Percentiles rank a stretch among this genome's conserved stretches.
These are phyloP conservation scores for Heritiera littoralis DNA, from an alignment of 345 rosid species.

Conservation along the genomic window DNA sequence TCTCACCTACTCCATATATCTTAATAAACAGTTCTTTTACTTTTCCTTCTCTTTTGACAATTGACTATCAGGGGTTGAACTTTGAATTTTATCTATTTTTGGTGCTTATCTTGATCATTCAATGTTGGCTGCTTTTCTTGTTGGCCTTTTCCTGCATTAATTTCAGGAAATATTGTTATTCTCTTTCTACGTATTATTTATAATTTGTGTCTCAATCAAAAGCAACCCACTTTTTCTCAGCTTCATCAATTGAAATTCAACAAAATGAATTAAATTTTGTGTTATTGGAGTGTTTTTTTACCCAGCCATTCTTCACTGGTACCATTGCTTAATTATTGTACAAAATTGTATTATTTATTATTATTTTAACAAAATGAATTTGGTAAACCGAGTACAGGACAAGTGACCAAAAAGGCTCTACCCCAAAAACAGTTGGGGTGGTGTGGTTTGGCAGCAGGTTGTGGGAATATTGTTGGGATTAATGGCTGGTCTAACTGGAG, in stretches of 20 bases:
- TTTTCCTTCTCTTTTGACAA: background rate
- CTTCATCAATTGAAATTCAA: background rate
- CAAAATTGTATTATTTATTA: background rate
- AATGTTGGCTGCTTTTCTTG: constrained; percentile 1
- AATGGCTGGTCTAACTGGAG: constrained; percentile 46
- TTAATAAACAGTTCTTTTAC: background rate
- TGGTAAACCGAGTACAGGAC: constrained; percentile 23
- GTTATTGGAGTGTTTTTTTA: background rate
- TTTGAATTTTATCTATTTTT: no score
- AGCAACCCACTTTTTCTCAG: background rate
- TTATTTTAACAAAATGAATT: background rate
- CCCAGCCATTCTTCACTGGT: background rate
- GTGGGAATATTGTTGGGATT: constrained; percentile 14
- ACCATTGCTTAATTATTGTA: background rate
- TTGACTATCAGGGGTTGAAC: background rate
- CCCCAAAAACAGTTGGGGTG: constrained; percentile 20
- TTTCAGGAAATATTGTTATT: background rate
- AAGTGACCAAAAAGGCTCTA: constrained; percentile 26
- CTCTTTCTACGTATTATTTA: background rate
- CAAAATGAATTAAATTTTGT: background rate
- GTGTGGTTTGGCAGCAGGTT: background rate
- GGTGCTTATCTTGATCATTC: constrained; percentile 7
- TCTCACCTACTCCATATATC: background rate
- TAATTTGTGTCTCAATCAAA: background rate
- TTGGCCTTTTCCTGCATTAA: constrained; percentile 1